Base-by-base conservation (phyloP, 169 alveolate species). In the Cryptosporidium baileyi region DNA sequence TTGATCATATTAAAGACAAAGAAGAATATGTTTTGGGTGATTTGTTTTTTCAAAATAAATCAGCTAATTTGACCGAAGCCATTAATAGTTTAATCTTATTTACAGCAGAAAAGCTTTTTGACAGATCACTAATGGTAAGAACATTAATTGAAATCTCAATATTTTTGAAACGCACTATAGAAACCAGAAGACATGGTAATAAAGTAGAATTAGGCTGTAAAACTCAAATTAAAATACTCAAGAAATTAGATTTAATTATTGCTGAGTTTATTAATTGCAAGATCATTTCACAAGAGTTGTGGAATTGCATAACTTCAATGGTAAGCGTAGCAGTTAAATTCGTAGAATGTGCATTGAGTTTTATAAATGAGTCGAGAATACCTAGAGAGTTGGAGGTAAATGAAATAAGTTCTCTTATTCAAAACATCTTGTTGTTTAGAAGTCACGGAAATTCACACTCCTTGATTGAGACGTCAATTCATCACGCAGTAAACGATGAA, bases 71-170 rank as follows among this genome's bases (percentile, higher is more conserved):
- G 15, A 43, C 49, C 43, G 6, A 54, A 22, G 28, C 61, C 7
- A 47, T 47, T 9, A 65, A 47, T 47, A 26, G 32, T 34, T 30
- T 74, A 30, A 24, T 36, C 0, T 24, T 74, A 1, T 54, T 36
- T 17, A 60, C 40, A 11, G 38, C 41, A 9, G 19, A 38, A 8
- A 54, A 41, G 22, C 3, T 74, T 9, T 74, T 74, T 26, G 67
- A 74, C 34, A 9, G n/a, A 4, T 34, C 47, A 1, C 30, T 74
- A 38, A 11, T 74, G 17, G 74, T 60, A 0, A 54, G 11, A 8
- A 38, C 60, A 51, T 54, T 74, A 32, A 54, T 54, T 0, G 74
- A 54, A 57, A 24, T 57, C 9, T 74, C 85, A 9, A 30, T 43
- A 4, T 19, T 28, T 49, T 2, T 47, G 41, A 38, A 30, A 65